Percentiles rank a stretch among this genome's conserved stretches.
These are phyloP conservation scores for Zychaea mexicana DNA, from an alignment of 371 early-diverging fungal species.

Conservation along the genomic window DNA sequence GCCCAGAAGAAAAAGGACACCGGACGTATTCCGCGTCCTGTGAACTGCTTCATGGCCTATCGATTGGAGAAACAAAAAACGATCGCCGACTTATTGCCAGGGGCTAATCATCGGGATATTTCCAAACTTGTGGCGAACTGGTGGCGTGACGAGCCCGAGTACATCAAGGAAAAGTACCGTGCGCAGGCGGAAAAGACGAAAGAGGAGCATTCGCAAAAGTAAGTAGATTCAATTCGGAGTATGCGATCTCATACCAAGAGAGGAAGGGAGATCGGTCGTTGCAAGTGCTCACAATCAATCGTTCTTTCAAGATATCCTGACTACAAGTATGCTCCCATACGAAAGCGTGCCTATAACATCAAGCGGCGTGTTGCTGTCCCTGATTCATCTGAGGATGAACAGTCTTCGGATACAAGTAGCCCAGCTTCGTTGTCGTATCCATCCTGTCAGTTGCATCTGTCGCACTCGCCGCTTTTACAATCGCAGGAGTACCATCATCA, in stretches of 20 bases:
- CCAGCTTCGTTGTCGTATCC: too few relatives aligned
- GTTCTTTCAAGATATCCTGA: conserved; percentile 10
- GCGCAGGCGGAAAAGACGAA: conserved; percentile 57
- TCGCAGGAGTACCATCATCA: neutral
- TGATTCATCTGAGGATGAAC: neutral
- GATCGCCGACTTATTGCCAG: conserved; percentile 53
- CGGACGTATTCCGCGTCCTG: conserved; percentile 41
- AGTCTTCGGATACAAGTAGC: too few relatives aligned
- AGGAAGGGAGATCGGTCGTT: too few relatives aligned
- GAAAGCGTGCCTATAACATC: neutral
- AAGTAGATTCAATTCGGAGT: neutral
- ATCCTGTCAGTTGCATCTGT: too few relatives aligned
- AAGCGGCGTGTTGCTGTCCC: neutral
- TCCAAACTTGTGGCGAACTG: conserved; percentile 66
- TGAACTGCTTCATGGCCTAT: conserved; percentile 67
- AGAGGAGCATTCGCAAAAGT: conserved; percentile 44
- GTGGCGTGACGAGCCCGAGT: conserved; percentile 63
- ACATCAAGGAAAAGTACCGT: conserved; percentile 59
- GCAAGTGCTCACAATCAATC: too few relatives aligned
- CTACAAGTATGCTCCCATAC: conserved; percentile 18
- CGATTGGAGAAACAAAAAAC: conserved; percentile 68
- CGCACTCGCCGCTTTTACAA: too few relatives aligned
- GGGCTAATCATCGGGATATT: conserved; percentile 68
- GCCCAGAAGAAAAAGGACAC: conserved; percentile 8
- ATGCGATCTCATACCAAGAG: neutral